Evolutionary conservation across 192 early-diverging fungal species (phyloP).

Genomic region (Coemansia sp.): DNA sequence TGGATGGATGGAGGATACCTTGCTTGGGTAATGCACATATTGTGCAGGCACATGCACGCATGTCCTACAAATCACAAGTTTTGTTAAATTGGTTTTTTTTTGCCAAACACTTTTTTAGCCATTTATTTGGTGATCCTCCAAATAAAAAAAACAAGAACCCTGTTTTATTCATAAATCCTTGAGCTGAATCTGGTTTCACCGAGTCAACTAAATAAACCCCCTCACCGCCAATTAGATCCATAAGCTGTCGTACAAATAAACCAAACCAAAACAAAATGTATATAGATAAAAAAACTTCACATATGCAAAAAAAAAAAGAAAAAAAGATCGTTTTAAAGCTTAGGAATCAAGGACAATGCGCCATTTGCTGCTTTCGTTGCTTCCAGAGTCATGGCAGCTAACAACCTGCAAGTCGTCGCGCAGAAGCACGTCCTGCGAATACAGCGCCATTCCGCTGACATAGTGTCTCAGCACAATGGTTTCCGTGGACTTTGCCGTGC

Average conservation of each 20-base stretch:
- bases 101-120: no score
- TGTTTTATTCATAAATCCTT: background rate
- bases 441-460: constrained; percentile 52
- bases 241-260: no score
- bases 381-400: constrained; percentile 49
- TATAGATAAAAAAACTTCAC: background rate
- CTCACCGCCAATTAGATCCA: no score
- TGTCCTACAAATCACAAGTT: no score
- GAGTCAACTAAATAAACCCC: no score
- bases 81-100: no score
- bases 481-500: constrained; percentile 51
- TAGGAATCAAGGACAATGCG: constrained; percentile 31
- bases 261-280: no score
- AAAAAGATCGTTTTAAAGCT: background rate
- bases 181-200: background rate
- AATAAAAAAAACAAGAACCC: no score
- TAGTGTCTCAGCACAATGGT: constrained; percentile 52
- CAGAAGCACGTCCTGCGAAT: constrained; percentile 46
- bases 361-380: constrained; percentile 59
- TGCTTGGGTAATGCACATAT: no score
- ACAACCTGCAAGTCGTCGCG: constrained; percentile 50
- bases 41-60: no score
- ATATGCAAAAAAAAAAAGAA: constrained; percentile 4
- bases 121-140: no score
- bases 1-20: no score